Evolutionary conservation across 305 asterid species (phyloP).

Genomic region (Caryopteris hybrid): DNA sequence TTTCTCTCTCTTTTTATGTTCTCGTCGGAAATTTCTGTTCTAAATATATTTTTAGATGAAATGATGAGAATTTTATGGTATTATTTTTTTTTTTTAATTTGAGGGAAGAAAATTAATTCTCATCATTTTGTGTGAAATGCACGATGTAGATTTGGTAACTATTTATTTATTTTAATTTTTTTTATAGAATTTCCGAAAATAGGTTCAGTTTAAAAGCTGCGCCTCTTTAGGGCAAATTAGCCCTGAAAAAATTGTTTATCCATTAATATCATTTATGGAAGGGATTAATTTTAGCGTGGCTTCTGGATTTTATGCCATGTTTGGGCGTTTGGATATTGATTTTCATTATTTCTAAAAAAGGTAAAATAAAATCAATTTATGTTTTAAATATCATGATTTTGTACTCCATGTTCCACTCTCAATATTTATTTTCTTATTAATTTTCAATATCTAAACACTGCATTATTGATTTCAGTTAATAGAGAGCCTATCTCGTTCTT

Average conservation of each 20-base stretch:
- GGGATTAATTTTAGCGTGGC: not conserved
- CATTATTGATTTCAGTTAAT: no score
- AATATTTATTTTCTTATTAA: no score
- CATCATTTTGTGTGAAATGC: not conserved
- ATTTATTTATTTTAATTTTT: not conserved
- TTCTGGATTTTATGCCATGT: no score
- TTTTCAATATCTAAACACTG: no score
- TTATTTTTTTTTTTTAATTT: not conserved
- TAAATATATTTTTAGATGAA: not conserved
- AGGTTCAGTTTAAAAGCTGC: not conserved
- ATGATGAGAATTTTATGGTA: not conserved
- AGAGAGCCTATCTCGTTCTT: no score
- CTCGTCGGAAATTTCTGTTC: not conserved
- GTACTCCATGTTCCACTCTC: no score
- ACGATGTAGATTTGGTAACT: not conserved
- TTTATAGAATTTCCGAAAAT: not conserved
- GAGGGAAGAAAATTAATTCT: not conserved
- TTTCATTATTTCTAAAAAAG: no score
- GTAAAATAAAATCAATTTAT: no score
- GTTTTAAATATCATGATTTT: no score
- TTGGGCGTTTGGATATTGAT: no score
- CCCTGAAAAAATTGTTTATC: constrained; percentile 6
- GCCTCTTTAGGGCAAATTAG: not conserved
- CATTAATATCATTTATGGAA: not conserved
- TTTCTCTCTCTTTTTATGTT: not conserved